A percentile compares a stretch with the other conserved stretches of the same genome.
Evolutionary conservation across 2,329 filamentous ascomycete species (phyloP).

Genomic region (Stachybotrys echinatus): DNA sequence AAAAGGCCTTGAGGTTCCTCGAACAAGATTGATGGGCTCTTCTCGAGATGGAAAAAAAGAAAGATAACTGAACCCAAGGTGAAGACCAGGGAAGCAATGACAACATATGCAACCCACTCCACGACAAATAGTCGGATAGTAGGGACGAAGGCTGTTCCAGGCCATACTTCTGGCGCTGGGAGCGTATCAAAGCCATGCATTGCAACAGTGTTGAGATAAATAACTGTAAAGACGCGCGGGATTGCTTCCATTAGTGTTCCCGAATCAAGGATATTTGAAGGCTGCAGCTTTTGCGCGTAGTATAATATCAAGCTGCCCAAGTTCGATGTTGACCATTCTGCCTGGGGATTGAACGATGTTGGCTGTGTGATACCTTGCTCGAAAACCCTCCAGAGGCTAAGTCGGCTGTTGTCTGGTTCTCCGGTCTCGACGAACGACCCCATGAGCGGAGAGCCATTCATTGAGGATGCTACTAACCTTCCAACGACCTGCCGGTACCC

Average conservation of each 20-base stretch:
- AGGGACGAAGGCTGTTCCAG: slow-evolving; percentile 1
- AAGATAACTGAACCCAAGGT: slow-evolving; percentile 1
- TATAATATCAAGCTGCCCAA: slow-evolving; percentile 7
- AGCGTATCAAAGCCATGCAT: slow-evolving; percentile 4
- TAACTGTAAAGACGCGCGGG: slow-evolving; percentile 5
- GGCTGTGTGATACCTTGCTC: slow-evolving; percentile 6
- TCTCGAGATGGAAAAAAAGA: slow-evolving; percentile 1
- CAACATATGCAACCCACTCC: slow-evolving; percentile 5
- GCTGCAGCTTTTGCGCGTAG: slow-evolving; percentile 2
- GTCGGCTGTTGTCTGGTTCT: slow-evolving; percentile 3
- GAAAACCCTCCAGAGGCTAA: slow-evolving; percentile 7
- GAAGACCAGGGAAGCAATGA: slow-evolving; percentile 5
- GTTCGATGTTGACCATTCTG: slow-evolving; percentile 6
- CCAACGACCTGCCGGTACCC: slow-evolving; percentile 5
- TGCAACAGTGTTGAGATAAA: slow-evolving; percentile 4
- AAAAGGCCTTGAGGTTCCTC: slow-evolving; percentile 7
- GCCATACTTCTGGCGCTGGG: not conserved
- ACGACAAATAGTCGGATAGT: slow-evolving; percentile 7
- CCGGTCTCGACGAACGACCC: slow-evolving; percentile 3
- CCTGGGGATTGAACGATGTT: slow-evolving; percentile 5
- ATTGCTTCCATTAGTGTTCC: slow-evolving; percentile 3
- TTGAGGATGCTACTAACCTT: slow-evolving; percentile 1
- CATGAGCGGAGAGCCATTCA: not conserved
- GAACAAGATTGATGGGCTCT: slow-evolving; percentile 4
- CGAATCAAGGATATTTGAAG: not conserved